Percentiles rank a stretch among this genome's conserved stretches.
phyloP scores from a whole-genome alignment of 1,284 basidiomycete genomes.

The Ustanciosporium gigantosporum region DNA sequence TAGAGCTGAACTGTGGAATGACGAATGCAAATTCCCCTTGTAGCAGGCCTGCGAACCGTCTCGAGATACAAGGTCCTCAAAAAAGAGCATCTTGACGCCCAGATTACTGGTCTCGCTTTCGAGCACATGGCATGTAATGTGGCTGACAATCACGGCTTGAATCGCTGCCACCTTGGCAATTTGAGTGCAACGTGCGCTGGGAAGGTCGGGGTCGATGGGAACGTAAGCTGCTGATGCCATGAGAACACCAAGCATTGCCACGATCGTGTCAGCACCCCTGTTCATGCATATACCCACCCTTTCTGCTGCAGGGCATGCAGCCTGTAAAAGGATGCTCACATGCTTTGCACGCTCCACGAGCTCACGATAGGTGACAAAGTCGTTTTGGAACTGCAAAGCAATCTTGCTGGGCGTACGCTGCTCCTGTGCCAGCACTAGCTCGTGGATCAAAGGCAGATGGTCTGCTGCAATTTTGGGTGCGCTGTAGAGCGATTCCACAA shows the following conservation, averaged over 20 bases:
- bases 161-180: neutral
- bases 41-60: neutral
- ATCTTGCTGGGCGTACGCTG: neutral
- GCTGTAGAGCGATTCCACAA: neutral
- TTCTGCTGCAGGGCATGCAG: neutral
- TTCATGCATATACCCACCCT: neutral
- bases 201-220: neutral
- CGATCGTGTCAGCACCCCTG: neutral
- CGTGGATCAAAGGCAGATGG: neutral
- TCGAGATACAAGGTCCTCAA: neutral
- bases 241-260: neutral
- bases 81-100: neutral
- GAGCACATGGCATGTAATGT: neutral
- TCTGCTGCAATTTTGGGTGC: neutral
- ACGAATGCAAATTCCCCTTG: neutral
- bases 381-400: neutral
- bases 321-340: neutral
- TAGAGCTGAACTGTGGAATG: neutral
- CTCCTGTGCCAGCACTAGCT: neutral
- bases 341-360: neutral
- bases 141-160: neutral
- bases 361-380: slow-evolving; percentile 1
- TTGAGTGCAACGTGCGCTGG: neutral
- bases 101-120: neutral
- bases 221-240: neutral